These are phyloP conservation scores for Lepidium africanum DNA, from an alignment of 345 rosid genomes.

Conservation along the genomic window DNA sequence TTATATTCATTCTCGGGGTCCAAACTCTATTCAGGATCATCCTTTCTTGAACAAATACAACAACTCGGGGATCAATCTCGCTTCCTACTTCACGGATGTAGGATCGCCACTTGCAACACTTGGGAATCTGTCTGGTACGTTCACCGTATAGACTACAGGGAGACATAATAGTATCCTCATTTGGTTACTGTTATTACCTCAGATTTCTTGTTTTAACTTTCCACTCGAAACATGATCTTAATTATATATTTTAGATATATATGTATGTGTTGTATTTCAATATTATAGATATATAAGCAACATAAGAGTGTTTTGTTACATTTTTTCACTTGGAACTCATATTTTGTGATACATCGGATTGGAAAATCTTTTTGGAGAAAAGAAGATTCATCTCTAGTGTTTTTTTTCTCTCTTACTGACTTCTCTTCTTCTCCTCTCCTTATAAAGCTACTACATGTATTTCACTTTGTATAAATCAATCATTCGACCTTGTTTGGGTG, in stretches of 20 bases:
- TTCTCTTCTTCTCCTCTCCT: not conserved
- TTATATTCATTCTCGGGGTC: not conserved
- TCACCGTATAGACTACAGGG: constrained; percentile 7
- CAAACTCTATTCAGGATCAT: constrained; percentile 40
- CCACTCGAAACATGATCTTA: not conserved
- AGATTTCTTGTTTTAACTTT: not conserved
- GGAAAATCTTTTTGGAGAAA: not conserved
- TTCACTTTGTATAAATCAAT: not conserved
- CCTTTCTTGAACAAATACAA: constrained; percentile 69
- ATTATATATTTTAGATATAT: not conserved
- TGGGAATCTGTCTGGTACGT: constrained; percentile 39
- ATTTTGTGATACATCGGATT: not conserved
- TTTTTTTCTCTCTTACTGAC: not conserved
- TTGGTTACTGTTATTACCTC: not conserved
- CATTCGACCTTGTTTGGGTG: not conserved
- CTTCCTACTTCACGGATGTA: constrained; percentile 74
- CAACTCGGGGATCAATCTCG: constrained; percentile 53
- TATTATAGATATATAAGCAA: constrained; percentile 13
- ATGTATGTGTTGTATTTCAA: not conserved
- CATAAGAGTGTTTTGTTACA: not conserved
- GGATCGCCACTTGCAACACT: constrained; percentile 94
- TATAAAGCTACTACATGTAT: not conserved
- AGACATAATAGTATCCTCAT: not conserved
- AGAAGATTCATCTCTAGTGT: not conserved
- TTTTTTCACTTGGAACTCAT: not conserved